Base-by-base conservation (phyloP, 2,329 filamentous ascomycete genomes). In the Penicillium corylophilum region DNA sequence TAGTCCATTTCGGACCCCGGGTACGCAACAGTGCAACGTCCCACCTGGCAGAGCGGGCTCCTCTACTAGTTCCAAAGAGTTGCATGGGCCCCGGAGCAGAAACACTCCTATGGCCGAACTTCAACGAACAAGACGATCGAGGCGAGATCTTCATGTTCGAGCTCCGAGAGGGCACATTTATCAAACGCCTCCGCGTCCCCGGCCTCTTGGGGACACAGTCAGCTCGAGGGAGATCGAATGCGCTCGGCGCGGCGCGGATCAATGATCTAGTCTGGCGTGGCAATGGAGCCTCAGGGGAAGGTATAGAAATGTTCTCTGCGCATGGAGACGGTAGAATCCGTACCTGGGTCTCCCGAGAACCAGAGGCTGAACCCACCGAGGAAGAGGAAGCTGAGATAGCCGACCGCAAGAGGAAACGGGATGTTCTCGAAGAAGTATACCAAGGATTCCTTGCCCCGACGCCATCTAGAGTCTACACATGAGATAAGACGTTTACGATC, bases 271-370 rank as follows among this genome's bases (percentile, higher is more conserved):
- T 82, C 1, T 96, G 91, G 90, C 76, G 83, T 31, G 88, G 89
- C 28, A 78, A 81, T 20, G 79, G 80, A 13, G 74, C 76, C 1
- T 79, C 78, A 3, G 77, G 77, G 6, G 72, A 80, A 50, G 84
- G 83, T 0, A 68, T 86, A 1, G 85, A 87, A 59, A 81, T 96
- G 51, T 95, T 90, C 72, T 94, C 90, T 47, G 87, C 85, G 2
- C 90, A 96, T 64, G 79, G 86, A 3, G 90, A 96, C 66, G 93
- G 93, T 0, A 87, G 86, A 46, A 93, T 97, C 51, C 81, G 87
- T 40, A 82, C 83, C 4, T 96, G 93, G 91, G 79, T 80, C 60
- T 88, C 89, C 2, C 75, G 76, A 31, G 72, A 83, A 5, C 71
- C 76, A 1, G 82, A 80, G 4, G 75, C 77, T 5, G 72, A 70